phyloP scores from a whole-genome alignment of 2,329 filamentous ascomycete genomes.

The Fusarium denticulatum region DNA sequence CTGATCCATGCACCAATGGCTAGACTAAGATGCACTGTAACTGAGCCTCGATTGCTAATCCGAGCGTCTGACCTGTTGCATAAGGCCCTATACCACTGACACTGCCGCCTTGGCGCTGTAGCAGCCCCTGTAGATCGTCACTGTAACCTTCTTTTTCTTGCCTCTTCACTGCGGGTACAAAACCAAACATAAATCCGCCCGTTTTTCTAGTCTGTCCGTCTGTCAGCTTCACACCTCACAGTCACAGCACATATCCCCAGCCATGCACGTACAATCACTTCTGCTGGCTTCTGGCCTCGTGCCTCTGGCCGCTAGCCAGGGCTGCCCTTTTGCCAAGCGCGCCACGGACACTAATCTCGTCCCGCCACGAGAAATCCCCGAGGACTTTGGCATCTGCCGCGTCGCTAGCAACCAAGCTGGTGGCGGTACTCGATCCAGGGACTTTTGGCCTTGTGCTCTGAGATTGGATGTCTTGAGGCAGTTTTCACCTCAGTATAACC shows the following conservation, averaged over 20 bases:
- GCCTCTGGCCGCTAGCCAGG: slow-evolving; percentile 24
- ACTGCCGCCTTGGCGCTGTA: slow-evolving; percentile 23
- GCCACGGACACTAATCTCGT: slow-evolving; percentile 3
- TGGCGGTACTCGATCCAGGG: slow-evolving; percentile 72
- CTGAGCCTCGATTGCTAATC: slow-evolving; percentile 22
- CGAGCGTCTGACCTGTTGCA: slow-evolving; percentile 13
- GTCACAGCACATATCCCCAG: not conserved
- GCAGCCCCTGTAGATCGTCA: slow-evolving; percentile 27
- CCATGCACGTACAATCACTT: slow-evolving; percentile 32
- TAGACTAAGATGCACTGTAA: not conserved
- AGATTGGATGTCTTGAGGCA: slow-evolving; percentile 79
- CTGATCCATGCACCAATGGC: not conserved
- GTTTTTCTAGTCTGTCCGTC: not conserved
- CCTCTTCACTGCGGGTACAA: slow-evolving; percentile 11
- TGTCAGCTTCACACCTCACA: not conserved
- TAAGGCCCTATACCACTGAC: slow-evolving; percentile 6
- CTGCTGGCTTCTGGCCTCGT: slow-evolving; percentile 31
- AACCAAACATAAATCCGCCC: slow-evolving; percentile 22
- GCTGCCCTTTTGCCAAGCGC: slow-evolving; percentile 37
- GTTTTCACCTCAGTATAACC: slow-evolving; percentile 71
- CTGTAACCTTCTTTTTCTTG: not conserved
- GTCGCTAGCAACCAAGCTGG: slow-evolving; percentile 58
- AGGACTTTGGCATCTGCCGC: slow-evolving; percentile 36
- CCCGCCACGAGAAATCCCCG: slow-evolving; percentile 21
- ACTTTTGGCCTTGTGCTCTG: slow-evolving; percentile 80